Base-by-base conservation (phyloP, 352 stramenopile genomes). In the Globisporangium spinosum region DNA sequence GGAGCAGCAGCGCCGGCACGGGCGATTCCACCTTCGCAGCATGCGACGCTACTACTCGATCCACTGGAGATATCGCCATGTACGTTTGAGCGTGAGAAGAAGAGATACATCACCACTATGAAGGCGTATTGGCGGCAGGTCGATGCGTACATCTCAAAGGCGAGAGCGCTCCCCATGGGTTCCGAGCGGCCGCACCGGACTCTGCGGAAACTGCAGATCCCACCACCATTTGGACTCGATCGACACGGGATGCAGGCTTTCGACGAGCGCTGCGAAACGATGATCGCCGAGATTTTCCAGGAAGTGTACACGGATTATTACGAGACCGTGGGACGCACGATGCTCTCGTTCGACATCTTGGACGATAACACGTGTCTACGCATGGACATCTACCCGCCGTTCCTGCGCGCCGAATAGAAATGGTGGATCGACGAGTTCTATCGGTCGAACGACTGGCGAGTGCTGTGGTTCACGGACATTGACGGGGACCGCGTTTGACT, bases 291-390 rank as follows among this genome's bases (percentile, higher is more conserved):
- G 1, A 85, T 89, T 45, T 93, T 93, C 54, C 81, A 94, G 63
- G 81, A 94, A 56, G 74, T 93, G 0, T 92, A 94, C 56, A 69
- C 61, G 0, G 81, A 92, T 43, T 97, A 97, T 73, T 89, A 87
- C 58, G 78, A 89, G 65, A 91, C 78, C 0, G 71, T 89, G 17
- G 92, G 86, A 0, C 84, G 87, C 13, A 80, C 85, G 25, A 95
- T 97, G 80, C 76, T 98, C 7, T 74, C 93, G 32, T 98, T 98
- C 64, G 87, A 95, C 62, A 70, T 98, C 3, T 70, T 94, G 10
- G 89, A 98, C 65, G 79, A 83, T 0, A 82, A 75, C 12, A 72
- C 73, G 55, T 90, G 83, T 35, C 67, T 84, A 66, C 76, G 79
- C 29, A 81, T 97, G 68, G 88, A 89, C 56, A 96, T 98, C 62